phyloP scores from a whole-genome alignment of 352 stramenopile genomes.

The Phytopythium cucurbitacearum region DNA sequence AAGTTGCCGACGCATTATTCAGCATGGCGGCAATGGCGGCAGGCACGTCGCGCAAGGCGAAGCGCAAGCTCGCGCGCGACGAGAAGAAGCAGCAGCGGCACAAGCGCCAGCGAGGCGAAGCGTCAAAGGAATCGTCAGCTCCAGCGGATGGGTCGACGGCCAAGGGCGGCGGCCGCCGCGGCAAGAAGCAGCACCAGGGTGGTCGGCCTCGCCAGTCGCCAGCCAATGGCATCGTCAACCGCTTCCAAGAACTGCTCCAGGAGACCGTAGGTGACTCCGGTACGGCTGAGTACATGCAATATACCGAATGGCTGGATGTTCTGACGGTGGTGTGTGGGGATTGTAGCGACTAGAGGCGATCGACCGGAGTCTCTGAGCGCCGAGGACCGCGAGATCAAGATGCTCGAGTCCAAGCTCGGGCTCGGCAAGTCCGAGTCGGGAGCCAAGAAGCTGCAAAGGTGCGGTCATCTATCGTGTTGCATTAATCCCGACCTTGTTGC shows the following conservation, averaged over 20 bases:
- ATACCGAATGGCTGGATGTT: not conserved
- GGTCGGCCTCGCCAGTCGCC: slow-evolving; percentile 8
- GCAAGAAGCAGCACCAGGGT: slow-evolving; percentile 4
- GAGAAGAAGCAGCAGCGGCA: slow-evolving; percentile 75
- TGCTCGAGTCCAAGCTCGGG: slow-evolving; percentile 67
- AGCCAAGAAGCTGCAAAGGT: slow-evolving; percentile 70
- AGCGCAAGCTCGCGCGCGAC: slow-evolving; percentile 72
- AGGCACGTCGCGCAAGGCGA: slow-evolving; percentile 55
- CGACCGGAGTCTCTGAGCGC: slow-evolving; percentile 15
- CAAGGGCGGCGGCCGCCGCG: slow-evolving; percentile 5
- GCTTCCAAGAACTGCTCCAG: slow-evolving; percentile 76
- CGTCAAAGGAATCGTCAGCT: not conserved
- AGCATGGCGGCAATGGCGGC: slow-evolving; percentile 18
- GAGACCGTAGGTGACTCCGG: slow-evolving; percentile 45
- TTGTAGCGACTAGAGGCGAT: too few relatives aligned
- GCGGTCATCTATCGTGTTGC: slow-evolving; percentile 5
- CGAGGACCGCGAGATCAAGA: slow-evolving; percentile 67
- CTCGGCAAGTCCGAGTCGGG: slow-evolving; percentile 45
- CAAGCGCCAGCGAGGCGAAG: slow-evolving; percentile 41
- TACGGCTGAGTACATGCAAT: slow-evolving; percentile 4
- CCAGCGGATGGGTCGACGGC: not conserved
- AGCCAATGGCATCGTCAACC: slow-evolving; percentile 44
- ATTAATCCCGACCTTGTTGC: not conserved
- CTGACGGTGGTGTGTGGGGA: slow-evolving; percentile 3
- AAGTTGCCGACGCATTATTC: not conserved